These are phyloP conservation scores for Saraca asoca DNA, from an alignment of 331 rosid species.

Conservation along the genomic window DNA sequence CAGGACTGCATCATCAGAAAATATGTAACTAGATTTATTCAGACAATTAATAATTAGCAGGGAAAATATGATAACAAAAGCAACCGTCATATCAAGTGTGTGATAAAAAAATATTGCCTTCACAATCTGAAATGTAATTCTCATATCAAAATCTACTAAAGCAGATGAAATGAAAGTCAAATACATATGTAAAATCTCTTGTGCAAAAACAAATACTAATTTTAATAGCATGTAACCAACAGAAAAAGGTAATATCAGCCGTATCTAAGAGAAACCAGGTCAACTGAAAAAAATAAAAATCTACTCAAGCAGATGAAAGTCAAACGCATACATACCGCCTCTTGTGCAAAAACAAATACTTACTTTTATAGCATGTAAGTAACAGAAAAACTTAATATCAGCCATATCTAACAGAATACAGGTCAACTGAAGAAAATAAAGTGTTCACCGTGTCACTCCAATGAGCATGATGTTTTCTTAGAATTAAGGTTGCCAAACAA, in stretches of 20 bases:
- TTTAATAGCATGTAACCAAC: no score
- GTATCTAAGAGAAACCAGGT: no score
- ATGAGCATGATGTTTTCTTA: conserved; percentile 23
- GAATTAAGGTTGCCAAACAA: conserved; percentile 28
- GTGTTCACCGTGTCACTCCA: conserved; percentile 9
- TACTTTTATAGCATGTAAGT: no score
- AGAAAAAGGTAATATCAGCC: no score
- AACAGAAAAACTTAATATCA: neutral
- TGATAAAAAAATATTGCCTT: no score
- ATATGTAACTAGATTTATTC: conserved; percentile 28
- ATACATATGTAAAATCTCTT: no score
- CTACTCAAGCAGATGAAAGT: conserved; percentile 1
- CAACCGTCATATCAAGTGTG: no score
- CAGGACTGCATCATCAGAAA: conserved; percentile 72
- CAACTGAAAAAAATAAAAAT: no score
- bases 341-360: neutral
- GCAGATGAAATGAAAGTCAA: no score
- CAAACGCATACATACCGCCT: conserved; percentile 9
- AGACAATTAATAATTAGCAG: no score
- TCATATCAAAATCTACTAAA: conserved; percentile 4
- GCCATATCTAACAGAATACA: neutral
- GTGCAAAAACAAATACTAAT: no score
- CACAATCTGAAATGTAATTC: neutral
- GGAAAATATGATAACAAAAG: no score
- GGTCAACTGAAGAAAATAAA: conserved; percentile 21